Evolutionary conservation across 768 basidiomycete species (phyloP).

Genomic region (Mycena kentingensis): DNA sequence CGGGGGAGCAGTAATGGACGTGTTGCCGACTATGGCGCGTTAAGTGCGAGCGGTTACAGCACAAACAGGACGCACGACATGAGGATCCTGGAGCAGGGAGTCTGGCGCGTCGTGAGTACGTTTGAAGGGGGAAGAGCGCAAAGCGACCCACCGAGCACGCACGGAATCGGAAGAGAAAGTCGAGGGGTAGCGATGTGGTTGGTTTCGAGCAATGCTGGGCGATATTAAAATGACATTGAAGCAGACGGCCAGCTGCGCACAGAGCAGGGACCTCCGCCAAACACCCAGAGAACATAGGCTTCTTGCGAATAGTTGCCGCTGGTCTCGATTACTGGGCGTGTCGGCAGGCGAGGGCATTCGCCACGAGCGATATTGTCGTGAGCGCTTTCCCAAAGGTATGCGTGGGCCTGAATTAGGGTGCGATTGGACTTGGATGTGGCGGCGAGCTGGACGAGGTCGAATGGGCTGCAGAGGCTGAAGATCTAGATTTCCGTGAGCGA

Average conservation of each 20-base stretch:
- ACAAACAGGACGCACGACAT: no score
- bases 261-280: neutral
- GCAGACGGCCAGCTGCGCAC: neutral
- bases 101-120: no score
- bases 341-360: neutral
- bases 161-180: no score
- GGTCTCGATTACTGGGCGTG: neutral
- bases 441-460: slow-evolving; percentile 2
- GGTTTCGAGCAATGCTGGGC: neutral
- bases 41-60: no score
- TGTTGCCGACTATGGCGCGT: no score
- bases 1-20: no score
- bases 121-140: no score
- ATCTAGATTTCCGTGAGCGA: neutral
- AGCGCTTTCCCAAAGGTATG: neutral
- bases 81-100: no score
- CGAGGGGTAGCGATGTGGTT: no score
- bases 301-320: slow-evolving; percentile 5
- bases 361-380: no score
- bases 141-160: no score
- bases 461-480: slow-evolving; percentile 2
- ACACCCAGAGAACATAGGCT: neutral
- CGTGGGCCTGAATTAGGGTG: neutral
- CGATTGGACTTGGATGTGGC: neutral
- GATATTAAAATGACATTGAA: neutral